A percentile compares a stretch with the other conserved stretches of the same genome.
Conservation (phyloP, 1,139 yeast species). For the Saccharomyces hybrid region DNA sequence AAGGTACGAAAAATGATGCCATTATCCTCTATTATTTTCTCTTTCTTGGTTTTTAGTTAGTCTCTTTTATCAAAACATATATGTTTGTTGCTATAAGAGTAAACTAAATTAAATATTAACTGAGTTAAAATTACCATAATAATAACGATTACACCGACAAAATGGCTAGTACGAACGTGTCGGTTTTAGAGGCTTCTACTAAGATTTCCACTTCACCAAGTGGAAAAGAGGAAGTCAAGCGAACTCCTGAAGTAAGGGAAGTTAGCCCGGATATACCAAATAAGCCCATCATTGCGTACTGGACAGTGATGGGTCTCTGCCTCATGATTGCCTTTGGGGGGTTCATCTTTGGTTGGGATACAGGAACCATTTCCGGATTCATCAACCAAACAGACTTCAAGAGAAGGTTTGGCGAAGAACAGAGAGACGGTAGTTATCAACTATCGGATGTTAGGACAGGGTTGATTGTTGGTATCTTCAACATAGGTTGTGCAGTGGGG, state of each 20-base stretch:
- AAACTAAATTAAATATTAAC: not conserved
- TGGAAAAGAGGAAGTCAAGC: not conserved
- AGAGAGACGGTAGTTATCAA: conserved; percentile 32
- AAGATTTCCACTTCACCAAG: not conserved
- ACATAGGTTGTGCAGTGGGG: conserved; percentile 62
- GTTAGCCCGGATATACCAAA: conserved; percentile 26
- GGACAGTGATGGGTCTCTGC: conserved; percentile 22
- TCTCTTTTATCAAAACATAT: not conserved
- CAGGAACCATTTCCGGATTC: conserved; percentile 70
- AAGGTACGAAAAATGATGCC: not conserved
- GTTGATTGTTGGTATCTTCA: conserved; percentile 55
- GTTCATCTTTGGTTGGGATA: conserved; percentile 62
- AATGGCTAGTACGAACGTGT: not conserved
- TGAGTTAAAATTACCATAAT: not conserved
- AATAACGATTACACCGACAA: not conserved
- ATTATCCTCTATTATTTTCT: not conserved
- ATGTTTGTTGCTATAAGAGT: not conserved
- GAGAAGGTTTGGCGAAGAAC: conserved; percentile 45
- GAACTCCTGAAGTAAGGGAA: not conserved
- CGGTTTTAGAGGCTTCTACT: not conserved
- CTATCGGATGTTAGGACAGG: conserved; percentile 49
- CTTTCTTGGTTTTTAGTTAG: not conserved
- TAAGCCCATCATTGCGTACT: conserved; percentile 41
- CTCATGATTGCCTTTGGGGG: conserved; percentile 55
- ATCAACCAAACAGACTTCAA: conserved; percentile 48